These are phyloP conservation scores for Tuber umbilicatum DNA, from an alignment of 495 filamentous ascomycete genomes.

Conservation along the genomic window DNA sequence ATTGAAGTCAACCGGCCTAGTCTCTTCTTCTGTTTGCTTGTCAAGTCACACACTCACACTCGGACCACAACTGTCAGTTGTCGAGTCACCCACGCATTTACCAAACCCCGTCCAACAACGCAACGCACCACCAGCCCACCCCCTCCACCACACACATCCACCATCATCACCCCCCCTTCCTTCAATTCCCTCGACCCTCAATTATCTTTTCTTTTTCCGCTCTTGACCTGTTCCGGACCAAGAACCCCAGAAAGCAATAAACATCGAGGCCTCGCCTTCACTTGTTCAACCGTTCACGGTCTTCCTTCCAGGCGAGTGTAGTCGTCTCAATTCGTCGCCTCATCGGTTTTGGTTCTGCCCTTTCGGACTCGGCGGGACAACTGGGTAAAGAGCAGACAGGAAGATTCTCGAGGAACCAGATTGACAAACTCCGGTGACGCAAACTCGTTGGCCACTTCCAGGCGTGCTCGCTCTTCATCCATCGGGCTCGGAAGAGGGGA, in stretches of 20 bases:
- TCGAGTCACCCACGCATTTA: slow-evolving; percentile 32
- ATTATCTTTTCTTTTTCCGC: slow-evolving; percentile 32
- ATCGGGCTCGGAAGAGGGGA: slow-evolving; percentile 12
- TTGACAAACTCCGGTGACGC: slow-evolving; percentile 35
- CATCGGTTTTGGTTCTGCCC: slow-evolving; percentile 36
- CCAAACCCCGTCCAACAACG: slow-evolving; percentile 29
- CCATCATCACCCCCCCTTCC: slow-evolving; percentile 9
- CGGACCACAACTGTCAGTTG: slow-evolving; percentile 17
- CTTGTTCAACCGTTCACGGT: slow-evolving; percentile 29
- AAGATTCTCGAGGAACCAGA: slow-evolving; percentile 27
- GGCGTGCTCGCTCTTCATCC: slow-evolving; percentile 27
- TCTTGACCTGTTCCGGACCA: slow-evolving; percentile 35
- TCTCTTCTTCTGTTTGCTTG: slow-evolving; percentile 1
- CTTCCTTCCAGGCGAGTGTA: slow-evolving; percentile 27
- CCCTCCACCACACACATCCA: slow-evolving; percentile 3
- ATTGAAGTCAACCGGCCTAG: slow-evolving; percentile 21
- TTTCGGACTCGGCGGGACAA: slow-evolving; percentile 26
- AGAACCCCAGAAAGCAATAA: slow-evolving; percentile 33
- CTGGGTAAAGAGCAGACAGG: slow-evolving; percentile 22
- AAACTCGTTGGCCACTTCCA: slow-evolving; percentile 32
- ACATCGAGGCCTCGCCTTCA: slow-evolving; percentile 36
- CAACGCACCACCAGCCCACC: slow-evolving; percentile 19
- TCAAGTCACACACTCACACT: slow-evolving; percentile 31
- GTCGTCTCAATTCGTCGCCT: slow-evolving; percentile 38
- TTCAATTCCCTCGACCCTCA: slow-evolving; percentile 18